Evolutionary conservation across 2,329 filamentous ascomycete species (phyloP), one percentile per base, ranked within the genome.

Genomic region (Thielaviopsis euricoi): DNA sequence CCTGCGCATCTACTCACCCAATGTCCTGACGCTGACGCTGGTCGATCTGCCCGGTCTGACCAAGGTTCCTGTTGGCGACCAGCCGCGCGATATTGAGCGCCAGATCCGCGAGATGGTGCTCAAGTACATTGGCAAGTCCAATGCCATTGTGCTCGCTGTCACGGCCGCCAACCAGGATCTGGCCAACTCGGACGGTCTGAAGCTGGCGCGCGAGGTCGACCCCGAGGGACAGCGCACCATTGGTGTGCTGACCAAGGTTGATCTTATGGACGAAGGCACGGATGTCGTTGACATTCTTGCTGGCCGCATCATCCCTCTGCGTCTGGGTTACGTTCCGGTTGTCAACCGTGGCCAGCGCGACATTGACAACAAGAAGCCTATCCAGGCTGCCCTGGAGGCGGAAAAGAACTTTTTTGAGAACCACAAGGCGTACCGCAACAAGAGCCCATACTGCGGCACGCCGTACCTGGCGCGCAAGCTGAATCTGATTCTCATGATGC

Each of bases 401-500:
- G 93, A 98, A 76, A 94, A 89, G 78, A 85, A 87, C 69, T 98
- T 95, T 71, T 98, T 98, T 70, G 93, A 98, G 67, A 91, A 91
- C 71, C 93, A 98, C 80, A 95, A 94, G 75, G 91, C 93, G 37
- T 98, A 98, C 73, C 82, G 90, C 61, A 98, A 97, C 74, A 98
- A 98, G 82, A 90, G 89, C 68, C 87, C 90, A 6, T 98, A 98
- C 78, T 98, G 93, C 71, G 93, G 93, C 70, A 98, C 93, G 2
- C 93, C 93, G 3, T 98, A 98, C 68, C 77, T 98, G 61, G 93
- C 93, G 3, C 84, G 91, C 64, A 98, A 98, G 74, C 81, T 98
- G 61, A 98, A 98, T 73, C 78, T 98, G 66, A 97, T 98, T 68
- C 80, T 98, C 65, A 97, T 98, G 91, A 98, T 98, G 93, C 93